A percentile compares a stretch with the other conserved stretches of the same genome.
phyloP scores from a whole-genome alignment of 2,329 filamentous ascomycete genomes.

The Talaromyces marneffei region DNA sequence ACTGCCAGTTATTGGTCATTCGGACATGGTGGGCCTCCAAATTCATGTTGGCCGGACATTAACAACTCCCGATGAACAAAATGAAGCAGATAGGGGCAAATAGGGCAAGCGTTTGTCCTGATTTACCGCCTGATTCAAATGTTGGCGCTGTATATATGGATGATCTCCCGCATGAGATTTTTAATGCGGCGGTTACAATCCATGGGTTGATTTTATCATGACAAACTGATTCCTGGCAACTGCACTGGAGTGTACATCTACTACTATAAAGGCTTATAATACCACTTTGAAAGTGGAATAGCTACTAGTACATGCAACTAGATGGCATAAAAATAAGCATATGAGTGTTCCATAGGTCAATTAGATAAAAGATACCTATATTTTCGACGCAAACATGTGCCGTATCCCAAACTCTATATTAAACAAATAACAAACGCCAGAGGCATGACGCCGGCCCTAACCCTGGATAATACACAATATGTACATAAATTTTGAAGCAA shows the following conservation, averaged over 20 bases:
- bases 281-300: not conserved
- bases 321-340: not conserved
- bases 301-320: not conserved
- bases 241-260: too few relatives aligned
- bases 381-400: not conserved
- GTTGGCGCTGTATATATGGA: not conserved
- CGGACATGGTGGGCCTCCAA: not conserved
- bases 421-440: constrained; percentile 2
- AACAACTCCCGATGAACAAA: not conserved
- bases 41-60: not conserved
- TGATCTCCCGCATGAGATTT: too few relatives aligned
- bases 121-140: not conserved
- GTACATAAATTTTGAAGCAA: not conserved
- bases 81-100: not conserved
- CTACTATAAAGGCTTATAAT: not conserved
- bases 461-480: constrained; percentile 1
- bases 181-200: too few relatives aligned
- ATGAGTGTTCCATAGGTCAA: not conserved
- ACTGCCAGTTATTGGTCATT: too few relatives aligned
- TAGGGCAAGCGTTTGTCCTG: not conserved
- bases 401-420: not conserved
- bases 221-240: too few relatives aligned
- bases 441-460: not conserved
- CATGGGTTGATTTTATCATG: not conserved
- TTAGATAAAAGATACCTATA: not conserved